Evolutionary conservation across 2,329 filamentous ascomycete species (phyloP), one percentile per base, ranked within the genome.

Genomic region (Alternaria ethzedia): DNA sequence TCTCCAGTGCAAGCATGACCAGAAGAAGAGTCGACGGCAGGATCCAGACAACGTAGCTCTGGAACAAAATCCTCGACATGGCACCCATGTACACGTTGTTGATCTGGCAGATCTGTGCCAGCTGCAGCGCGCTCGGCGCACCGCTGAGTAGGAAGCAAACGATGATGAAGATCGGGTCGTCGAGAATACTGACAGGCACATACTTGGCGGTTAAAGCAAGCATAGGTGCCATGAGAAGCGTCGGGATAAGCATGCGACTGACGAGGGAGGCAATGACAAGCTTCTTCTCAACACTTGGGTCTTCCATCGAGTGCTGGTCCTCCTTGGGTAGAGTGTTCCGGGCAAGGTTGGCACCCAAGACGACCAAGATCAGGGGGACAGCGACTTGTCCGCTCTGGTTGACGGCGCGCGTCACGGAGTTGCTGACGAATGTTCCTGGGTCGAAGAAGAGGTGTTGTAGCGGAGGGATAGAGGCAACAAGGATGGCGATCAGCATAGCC

Each of bases 31-130:
- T 99, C 43, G 93, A 97, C 2, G 96, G 96, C 54, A 99, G 86
- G 71, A 99, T 98, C 93, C 94, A 97, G 67, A 97, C 90, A 63
- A 99, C 93, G 77, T 97, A 97, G 82, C 95, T 97, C 84, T 97
- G 95, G 84, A 98, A 97, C 54, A 98, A 83, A 60, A 99, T 86
- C 79, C 89, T 92, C 66, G 92, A 92, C 94, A 99, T 98, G 52
- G 96, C 93, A 17, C 91, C 89, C 84, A 98, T 95, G 80, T 93
- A 99, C 10, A 99, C 96, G 67, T 91, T 91, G 81, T 99, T 99
- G 82, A 98, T 92, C 85, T 98, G 96, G 82, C 96, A 99, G 65
- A 99, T 99, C 82, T 99, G 96, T 7, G 96, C 95, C 75, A 99
- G 84, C 82, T 99, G 96, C 68, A 99, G 85, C 25, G 96, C 96